Conservation (phyloP, 179 eudicot genomes). For the Spergularia azorica region DNA sequence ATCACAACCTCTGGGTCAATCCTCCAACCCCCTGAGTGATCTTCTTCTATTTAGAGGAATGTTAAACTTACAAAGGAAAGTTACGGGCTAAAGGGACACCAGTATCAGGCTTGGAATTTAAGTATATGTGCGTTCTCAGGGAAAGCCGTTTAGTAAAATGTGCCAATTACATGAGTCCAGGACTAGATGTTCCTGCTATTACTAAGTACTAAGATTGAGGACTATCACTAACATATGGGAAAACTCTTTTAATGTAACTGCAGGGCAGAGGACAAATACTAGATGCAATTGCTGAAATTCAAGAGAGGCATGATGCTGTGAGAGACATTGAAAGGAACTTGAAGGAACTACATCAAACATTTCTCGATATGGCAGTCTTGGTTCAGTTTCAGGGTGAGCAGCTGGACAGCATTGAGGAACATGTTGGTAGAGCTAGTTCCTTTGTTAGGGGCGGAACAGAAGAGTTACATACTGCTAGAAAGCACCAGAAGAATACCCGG, state of each 20-base stretch:
- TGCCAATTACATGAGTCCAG: not conserved
- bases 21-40: too few relatives aligned
- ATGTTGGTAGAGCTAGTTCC: conserved; percentile 63
- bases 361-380: conserved; percentile 75
- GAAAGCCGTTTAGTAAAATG: not conserved
- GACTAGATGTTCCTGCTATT: not conserved
- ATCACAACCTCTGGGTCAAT: too few relatives aligned
- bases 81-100: too few relatives aligned
- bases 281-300: conserved; percentile 80
- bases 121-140: not conserved
- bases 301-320: conserved; percentile 84
- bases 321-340: conserved; percentile 70
- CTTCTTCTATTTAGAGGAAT: too few relatives aligned
- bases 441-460: conserved; percentile 53
- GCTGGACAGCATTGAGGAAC: conserved; percentile 66
- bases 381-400: conserved; percentile 77
- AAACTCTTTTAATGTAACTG: conserved; percentile 10
- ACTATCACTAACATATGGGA: not conserved
- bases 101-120: too few relatives aligned
- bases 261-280: conserved; percentile 73
- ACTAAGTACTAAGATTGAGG: not conserved
- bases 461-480: conserved; percentile 57
- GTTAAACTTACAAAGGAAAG: too few relatives aligned
- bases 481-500: conserved; percentile 65
- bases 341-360: conserved; percentile 73